Percentiles rank a stretch among this genome's conserved stretches.
These are phyloP conservation scores for Pseudogymnoascus sp. DNA, from an alignment of 2,329 filamentous ascomycete species.

Conservation along the genomic window DNA sequence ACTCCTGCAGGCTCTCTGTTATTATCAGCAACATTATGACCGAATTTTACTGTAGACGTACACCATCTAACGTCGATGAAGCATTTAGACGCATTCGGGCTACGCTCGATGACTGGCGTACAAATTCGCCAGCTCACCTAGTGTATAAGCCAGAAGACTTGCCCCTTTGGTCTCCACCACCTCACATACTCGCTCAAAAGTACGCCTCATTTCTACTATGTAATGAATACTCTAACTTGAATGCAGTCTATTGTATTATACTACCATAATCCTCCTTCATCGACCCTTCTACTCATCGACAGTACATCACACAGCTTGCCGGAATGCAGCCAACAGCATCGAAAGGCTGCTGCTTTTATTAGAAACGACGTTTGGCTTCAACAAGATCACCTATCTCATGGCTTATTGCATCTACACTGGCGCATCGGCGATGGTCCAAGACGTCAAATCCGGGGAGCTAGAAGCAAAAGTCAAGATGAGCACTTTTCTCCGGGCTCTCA, in stretches of 20 bases:
- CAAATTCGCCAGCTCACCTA: conserved; percentile 44
- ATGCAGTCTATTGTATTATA: conserved; percentile 9
- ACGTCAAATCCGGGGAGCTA: conserved; percentile 23
- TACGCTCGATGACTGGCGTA: conserved; percentile 43
- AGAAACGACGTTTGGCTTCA: conserved; percentile 27
- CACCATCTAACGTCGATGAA: background rate
- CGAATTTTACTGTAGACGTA: background rate
- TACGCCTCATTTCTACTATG: background rate
- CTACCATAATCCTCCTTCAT: conserved; percentile 12
- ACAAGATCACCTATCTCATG: conserved; percentile 28
- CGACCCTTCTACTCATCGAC: conserved; percentile 1
- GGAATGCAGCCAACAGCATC: conserved; percentile 23
- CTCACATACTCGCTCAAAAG: conserved; percentile 52
- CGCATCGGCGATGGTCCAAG: conserved; percentile 26
- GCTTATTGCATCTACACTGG: conserved; percentile 30
- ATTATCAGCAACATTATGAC: conserved; percentile 11
- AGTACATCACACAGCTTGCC: conserved; percentile 17
- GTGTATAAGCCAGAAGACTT: conserved; percentile 42
- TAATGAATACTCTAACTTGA: background rate
- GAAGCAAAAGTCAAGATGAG: conserved; percentile 21
- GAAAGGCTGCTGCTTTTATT: conserved; percentile 25
- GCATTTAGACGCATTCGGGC: background rate
- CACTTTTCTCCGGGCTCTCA: conserved; percentile 26
- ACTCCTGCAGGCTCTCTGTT: conserved; percentile 10
- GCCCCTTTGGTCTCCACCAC: conserved; percentile 46